Conservation (phyloP, 192 early-diverging fungal species). For the Gaertneriomyces sp. region DNA sequence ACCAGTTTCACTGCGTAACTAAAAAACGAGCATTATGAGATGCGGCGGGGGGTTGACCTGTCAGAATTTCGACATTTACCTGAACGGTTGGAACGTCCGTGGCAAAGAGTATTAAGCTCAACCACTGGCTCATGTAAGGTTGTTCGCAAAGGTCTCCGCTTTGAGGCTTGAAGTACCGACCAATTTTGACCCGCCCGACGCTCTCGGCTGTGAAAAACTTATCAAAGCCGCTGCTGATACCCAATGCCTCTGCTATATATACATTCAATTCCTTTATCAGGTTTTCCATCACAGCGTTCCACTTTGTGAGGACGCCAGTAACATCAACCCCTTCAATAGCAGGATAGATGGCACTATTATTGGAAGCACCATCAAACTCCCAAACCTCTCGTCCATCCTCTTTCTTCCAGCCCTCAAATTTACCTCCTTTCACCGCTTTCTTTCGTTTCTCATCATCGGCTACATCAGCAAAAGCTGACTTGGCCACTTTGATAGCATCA, state of each 20-base stretch:
- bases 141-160: background rate
- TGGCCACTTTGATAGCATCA: conserved; percentile 4
- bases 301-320: background rate
- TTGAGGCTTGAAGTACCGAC: conserved; percentile 1
- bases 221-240: conserved; percentile 4
- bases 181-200: conserved; percentile 1
- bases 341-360: background rate
- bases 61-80: background rate
- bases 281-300: background rate
- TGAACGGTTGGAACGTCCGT: conserved; percentile 10
- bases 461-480: conserved; percentile 1
- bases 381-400: conserved; percentile 3
- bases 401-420: background rate
- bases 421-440: background rate
- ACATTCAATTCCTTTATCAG: background rate
- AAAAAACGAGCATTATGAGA: background rate
- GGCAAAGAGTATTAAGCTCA: conserved; percentile 13
- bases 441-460: background rate
- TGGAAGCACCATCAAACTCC: background rate
- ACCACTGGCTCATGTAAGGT: conserved; percentile 10
- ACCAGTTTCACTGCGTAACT: conserved; percentile 6
- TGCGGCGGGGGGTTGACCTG: background rate
- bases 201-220: conserved; percentile 7
- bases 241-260: background rate
- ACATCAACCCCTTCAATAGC: background rate